These are phyloP conservation scores for Aspergillus clavatus DNA, from an alignment of 2,329 filamentous ascomycete species.

Conservation along the genomic window DNA sequence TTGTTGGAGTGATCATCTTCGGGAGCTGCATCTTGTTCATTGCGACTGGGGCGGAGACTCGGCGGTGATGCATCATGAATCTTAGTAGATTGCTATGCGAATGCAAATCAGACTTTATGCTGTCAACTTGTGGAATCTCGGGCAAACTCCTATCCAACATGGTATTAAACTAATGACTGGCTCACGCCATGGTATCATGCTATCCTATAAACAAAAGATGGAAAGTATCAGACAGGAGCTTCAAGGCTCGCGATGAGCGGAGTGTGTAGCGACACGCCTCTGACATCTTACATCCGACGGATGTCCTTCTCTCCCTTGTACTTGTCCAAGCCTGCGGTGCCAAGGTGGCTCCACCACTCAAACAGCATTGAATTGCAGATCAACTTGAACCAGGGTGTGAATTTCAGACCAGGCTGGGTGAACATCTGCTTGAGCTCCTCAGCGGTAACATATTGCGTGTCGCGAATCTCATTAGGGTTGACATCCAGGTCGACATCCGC, in stretches of 20 bases:
- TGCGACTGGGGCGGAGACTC: constrained; percentile 31
- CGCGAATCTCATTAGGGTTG: constrained; percentile 86
- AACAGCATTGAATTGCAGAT: constrained; percentile 98
- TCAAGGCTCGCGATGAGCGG: neutral
- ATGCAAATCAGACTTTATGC: neutral
- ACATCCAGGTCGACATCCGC: constrained; percentile 71
- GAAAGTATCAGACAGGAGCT: neutral
- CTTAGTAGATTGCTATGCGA: neutral
- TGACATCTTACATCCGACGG: constrained; percentile 63
- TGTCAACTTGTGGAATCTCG: neutral
- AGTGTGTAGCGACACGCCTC: neutral
- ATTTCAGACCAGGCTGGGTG: constrained; percentile 70
- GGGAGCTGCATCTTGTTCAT: constrained; percentile 44
- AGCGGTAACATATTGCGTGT: constrained; percentile 75
- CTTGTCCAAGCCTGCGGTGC: constrained; percentile 68
- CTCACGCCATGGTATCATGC: constrained; percentile 11
- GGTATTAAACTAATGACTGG: constrained; percentile 3
- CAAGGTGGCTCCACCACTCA: constrained; percentile 90
- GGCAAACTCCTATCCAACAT: neutral
- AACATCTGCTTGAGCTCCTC: constrained; percentile 83
- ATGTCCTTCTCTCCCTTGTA: constrained; percentile 84
- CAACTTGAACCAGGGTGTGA: constrained; percentile 99
- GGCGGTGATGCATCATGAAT: neutral
- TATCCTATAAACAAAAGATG: neutral
- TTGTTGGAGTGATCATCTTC: constrained; percentile 42